Conservation (phyloP, 2,329 filamentous ascomycete species). For the Arthrobotrys iridis region DNA sequence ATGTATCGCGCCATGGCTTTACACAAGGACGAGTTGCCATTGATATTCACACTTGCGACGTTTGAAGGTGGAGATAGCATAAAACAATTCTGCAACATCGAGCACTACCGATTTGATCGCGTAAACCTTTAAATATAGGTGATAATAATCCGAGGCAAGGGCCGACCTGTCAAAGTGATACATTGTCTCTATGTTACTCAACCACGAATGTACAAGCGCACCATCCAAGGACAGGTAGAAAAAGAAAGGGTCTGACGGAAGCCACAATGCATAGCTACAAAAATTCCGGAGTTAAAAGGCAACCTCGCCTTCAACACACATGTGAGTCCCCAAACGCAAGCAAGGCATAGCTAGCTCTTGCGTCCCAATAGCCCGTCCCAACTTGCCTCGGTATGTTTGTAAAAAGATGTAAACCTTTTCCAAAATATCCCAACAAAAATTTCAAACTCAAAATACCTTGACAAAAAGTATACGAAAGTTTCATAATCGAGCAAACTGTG, state of each 20-base stretch:
- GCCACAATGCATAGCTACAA: not conserved
- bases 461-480: not conserved
- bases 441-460: not conserved
- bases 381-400: constrained; percentile 13
- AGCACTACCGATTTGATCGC: too few relatives aligned
- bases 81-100: too few relatives aligned
- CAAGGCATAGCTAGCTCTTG: constrained; percentile 3
- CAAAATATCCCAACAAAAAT: constrained; percentile 17
- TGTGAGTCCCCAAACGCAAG: constrained; percentile 1
- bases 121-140: too few relatives aligned
- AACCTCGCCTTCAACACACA: constrained; percentile 44
- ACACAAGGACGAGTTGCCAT: constrained; percentile 13
- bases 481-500: not conserved
- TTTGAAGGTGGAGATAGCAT: constrained; percentile 17
- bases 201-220: constrained; percentile 5
- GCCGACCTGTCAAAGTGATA: not conserved
- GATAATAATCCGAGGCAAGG: not conserved
- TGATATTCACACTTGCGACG: not conserved
- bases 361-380: not conserved
- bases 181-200: constrained; percentile 32
- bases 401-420: not conserved
- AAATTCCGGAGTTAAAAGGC: constrained; percentile 33
- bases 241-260: not conserved
- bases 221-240: not conserved
- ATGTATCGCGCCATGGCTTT: constrained; percentile 33